Base-by-base conservation (phyloP, 176 grass and related monocot species). In the Eremochloa ophiuroides region DNA sequence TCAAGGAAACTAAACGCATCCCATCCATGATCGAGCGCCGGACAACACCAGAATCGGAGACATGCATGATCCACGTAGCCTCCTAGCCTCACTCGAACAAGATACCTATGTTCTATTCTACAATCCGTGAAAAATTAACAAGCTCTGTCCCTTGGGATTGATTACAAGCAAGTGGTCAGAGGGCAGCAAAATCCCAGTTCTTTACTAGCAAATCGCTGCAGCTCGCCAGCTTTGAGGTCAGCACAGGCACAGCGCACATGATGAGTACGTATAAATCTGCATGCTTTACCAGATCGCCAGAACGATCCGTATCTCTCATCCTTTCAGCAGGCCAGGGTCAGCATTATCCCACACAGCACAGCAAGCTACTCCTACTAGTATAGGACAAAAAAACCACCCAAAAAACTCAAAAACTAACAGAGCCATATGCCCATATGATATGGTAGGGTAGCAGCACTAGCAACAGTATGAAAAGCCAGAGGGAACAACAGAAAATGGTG, bases 401-500 rank as follows among this genome's bases (percentile, higher is more conserved):
- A 64, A 14, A 11, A 41, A 50, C 44, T 9, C 1, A 65, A 70
- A 40, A 84, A 78, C 74, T 60, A 34, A 26, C 25, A 18, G 59
- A 62, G 28, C 2, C 51, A 59, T 16, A 17, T 23, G 48, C 16
- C 15, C 15, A 13, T 0, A 1, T 50, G 26, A 10, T 60, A n/a
- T 10, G n/a, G n/a, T n/a, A n/a, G n/a, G 17, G 6, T 22, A 51
- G 16, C 18, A 51, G 53, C 53, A 58, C n/a, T 58, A 25, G 3
- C n/a, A n/a, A n/a, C n/a, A n/a, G 3, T 23, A 76, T 22, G 51
- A 18, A 77, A 84, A 59, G 37, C 0, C 16, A 23, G 22, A 59
- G 82, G 74, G 75, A 78, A 63, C 83, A 77, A n/a, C 8, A 67
- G 56, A 56, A 89, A 77, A 89, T 82, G 87, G 87, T 85, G 87